Evolutionary conservation across 139 green algal species (phyloP).

Genomic region (Asterochloris sp.): DNA sequence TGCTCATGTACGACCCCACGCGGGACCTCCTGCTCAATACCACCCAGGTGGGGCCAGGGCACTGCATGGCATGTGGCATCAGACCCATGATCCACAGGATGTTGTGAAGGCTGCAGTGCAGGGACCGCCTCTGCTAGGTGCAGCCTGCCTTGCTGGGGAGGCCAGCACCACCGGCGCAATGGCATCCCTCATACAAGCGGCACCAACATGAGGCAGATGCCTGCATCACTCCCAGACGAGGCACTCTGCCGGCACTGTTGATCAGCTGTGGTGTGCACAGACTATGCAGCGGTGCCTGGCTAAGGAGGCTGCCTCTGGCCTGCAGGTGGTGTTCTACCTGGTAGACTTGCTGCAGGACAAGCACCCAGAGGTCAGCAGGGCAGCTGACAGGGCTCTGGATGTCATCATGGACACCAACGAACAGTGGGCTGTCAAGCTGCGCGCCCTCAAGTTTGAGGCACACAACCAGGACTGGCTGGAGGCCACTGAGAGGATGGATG

Average conservation of each 20-base stretch:
- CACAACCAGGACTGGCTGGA: slow-evolving; percentile 83
- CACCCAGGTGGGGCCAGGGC: not conserved
- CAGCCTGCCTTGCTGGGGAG: too few relatives aligned
- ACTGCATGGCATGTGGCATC: not conserved
- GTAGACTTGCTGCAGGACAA: slow-evolving; percentile 76
- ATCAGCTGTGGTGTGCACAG: too few relatives aligned
- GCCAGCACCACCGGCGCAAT: too few relatives aligned
- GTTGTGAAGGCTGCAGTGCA: not conserved
- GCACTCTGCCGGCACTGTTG: too few relatives aligned
- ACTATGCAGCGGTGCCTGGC: too few relatives aligned
- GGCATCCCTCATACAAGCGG: too few relatives aligned
- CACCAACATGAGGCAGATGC: too few relatives aligned
- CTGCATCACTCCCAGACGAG: too few relatives aligned
- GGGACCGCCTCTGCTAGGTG: too few relatives aligned
- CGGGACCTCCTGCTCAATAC: slow-evolving; percentile 39
- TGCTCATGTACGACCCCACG: slow-evolving; percentile 57
- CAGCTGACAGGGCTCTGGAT: slow-evolving; percentile 39
- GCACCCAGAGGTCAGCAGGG: slow-evolving; percentile 53
- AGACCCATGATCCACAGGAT: not conserved
- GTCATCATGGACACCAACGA: slow-evolving; percentile 36
- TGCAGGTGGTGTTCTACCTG: slow-evolving; percentile 69
- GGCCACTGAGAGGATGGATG: slow-evolving; percentile 8
- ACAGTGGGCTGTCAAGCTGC: slow-evolving; percentile 64
- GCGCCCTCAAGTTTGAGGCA: slow-evolving; percentile 76
- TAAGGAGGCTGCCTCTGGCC: slow-evolving; percentile 2